These are phyloP conservation scores for Pycnococcus provasolii DNA, from an alignment of 139 green algal genomes.

Conservation along the genomic window DNA sequence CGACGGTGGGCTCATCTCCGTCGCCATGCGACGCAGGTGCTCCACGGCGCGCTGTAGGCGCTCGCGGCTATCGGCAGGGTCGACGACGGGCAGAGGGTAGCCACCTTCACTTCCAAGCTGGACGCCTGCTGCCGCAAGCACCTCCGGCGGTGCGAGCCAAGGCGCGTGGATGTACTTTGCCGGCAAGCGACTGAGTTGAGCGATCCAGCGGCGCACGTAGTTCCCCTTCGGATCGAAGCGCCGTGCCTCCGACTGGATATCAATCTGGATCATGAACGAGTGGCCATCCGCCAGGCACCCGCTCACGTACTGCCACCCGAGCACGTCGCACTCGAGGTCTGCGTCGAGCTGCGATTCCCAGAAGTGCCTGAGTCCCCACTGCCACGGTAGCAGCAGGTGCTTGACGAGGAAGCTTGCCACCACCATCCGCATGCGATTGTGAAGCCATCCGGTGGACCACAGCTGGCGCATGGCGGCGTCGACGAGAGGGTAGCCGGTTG, in stretches of 20 bases:
- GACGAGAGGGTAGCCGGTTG: conserved; percentile 57
- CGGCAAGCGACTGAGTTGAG: conserved; percentile 47
- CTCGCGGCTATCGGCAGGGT: not conserved
- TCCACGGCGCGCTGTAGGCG: no score
- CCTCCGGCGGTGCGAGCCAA: conserved; percentile 29
- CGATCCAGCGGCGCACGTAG: conserved; percentile 82
- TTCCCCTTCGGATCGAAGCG: conserved; percentile 64
- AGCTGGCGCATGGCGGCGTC: conserved; percentile 79
- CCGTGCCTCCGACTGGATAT: not conserved
- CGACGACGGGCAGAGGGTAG: conserved; percentile 28
- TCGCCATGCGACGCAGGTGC: no score
- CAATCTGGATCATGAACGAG: not conserved
- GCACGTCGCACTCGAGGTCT: conserved; percentile 78
- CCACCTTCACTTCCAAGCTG: conserved; percentile 23
- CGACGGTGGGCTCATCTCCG: no score
- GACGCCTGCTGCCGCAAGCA: conserved; percentile 28
- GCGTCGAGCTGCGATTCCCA: conserved; percentile 84
- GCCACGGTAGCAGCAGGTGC: conserved; percentile 81
- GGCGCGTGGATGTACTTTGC: conserved; percentile 52
- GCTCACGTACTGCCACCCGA: conserved; percentile 70
- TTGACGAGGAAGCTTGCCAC: conserved; percentile 69
- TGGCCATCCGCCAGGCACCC: conserved; percentile 59
- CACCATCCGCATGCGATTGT: conserved; percentile 71
- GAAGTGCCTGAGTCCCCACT: conserved; percentile 88
- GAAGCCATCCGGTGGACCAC: conserved; percentile 69